phyloP scores from a whole-genome alignment of 2,329 filamentous ascomycete species.

The Pezizomycotina sp. region DNA sequence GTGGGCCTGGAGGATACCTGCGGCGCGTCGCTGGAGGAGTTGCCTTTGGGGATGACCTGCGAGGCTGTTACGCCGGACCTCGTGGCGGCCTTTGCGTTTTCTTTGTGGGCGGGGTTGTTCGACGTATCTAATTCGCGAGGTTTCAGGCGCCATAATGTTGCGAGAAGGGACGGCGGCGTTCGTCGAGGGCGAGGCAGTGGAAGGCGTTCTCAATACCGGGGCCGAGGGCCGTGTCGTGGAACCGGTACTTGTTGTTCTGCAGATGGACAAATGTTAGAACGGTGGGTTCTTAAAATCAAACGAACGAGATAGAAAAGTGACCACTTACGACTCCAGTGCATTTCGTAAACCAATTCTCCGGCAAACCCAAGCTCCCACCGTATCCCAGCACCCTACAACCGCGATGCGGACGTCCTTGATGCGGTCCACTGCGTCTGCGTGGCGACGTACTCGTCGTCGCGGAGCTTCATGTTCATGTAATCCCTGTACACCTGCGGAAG shows the following conservation, averaged over 20 bases:
- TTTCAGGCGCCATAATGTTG: constrained; percentile 37
- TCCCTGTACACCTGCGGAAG: constrained; percentile 43
- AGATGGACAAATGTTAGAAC: no score
- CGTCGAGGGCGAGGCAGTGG: constrained; percentile 43
- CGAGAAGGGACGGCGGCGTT: constrained; percentile 39
- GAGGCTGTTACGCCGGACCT: no score
- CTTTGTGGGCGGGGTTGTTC: no score
- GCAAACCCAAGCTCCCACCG: constrained; percentile 29
- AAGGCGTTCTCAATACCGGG: constrained; percentile 41
- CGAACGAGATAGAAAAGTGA: no score
- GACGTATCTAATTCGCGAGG: no score
- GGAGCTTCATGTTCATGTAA: constrained; percentile 20
- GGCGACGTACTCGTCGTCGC: constrained; percentile 16
- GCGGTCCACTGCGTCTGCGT: constrained; percentile 13
- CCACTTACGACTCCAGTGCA: no score
- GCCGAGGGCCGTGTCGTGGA: constrained; percentile 38
- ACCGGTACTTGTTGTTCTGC: constrained; percentile 19
- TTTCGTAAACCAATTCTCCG: constrained; percentile 22
- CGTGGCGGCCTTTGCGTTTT: no score
- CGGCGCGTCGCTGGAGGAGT: constrained; percentile 5
- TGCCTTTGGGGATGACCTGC: no score
- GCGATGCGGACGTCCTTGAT: constrained; percentile 31
- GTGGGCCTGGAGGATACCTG: constrained; percentile 10
- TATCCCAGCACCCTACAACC: constrained; percentile 39
- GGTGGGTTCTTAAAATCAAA: no score